Conservation (phyloP, 2,329 filamentous ascomycete species). For the Fusarium longipes region DNA sequence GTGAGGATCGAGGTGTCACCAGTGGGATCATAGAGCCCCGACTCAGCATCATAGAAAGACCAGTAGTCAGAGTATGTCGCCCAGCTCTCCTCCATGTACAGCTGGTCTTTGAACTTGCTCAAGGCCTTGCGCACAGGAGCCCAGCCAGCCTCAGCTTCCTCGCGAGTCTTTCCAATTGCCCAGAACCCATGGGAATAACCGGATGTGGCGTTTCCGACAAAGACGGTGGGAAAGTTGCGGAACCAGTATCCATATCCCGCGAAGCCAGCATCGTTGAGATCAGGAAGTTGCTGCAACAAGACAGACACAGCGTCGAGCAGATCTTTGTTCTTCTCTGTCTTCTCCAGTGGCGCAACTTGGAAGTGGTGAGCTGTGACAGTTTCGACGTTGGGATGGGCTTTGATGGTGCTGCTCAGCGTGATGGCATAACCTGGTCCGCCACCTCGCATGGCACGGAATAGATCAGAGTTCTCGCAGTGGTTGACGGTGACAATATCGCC, state of each 20-base stretch:
- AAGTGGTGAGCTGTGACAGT: conserved; percentile 21
- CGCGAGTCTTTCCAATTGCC: neutral
- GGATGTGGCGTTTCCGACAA: conserved; percentile 29
- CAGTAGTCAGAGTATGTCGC: conserved; percentile 27
- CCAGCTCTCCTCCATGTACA: conserved; percentile 31
- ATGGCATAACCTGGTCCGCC: conserved; percentile 30
- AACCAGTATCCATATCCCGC: conserved; percentile 34
- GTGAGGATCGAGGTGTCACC: conserved; percentile 23
- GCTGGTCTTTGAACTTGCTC: conserved; percentile 18
- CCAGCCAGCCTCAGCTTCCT: conserved; percentile 22
- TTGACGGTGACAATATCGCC: conserved; percentile 20
- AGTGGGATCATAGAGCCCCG: conserved; percentile 9
- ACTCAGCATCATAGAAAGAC: conserved; percentile 27
- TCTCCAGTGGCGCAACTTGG: conserved; percentile 9
- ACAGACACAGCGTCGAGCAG: conserved; percentile 15
- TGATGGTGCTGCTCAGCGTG: conserved; percentile 29
- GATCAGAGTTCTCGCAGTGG: conserved; percentile 26
- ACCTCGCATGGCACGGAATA: conserved; percentile 28
- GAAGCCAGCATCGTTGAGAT: conserved; percentile 35
- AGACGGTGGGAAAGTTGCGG: conserved; percentile 14
- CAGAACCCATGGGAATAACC: conserved; percentile 28
- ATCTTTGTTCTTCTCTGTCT: conserved; percentile 22
- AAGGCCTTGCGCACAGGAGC: conserved; percentile 9
- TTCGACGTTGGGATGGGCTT: conserved; percentile 24
- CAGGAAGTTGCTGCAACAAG: conserved; percentile 13